A percentile compares a stretch with the other conserved stretches of the same genome.
Conservation (phyloP, 306 rosid species). For the Cyclanthera cordifolia region DNA sequence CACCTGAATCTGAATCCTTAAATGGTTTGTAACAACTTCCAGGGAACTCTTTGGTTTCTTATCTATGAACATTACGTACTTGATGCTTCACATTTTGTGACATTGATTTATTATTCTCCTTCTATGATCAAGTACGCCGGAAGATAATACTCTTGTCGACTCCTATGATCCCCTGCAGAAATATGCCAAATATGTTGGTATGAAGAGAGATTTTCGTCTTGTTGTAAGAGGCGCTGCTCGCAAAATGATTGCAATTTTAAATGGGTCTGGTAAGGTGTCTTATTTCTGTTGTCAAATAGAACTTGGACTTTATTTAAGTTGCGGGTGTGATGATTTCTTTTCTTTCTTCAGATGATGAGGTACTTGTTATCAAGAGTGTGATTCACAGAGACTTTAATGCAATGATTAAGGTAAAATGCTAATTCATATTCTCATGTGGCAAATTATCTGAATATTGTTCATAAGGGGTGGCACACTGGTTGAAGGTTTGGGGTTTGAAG, state of each 20-base stretch:
- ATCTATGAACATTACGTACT: not conserved
- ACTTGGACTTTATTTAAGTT: not conserved
- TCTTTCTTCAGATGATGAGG: constrained; percentile 63
- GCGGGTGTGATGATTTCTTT: constrained; percentile 6
- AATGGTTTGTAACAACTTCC: not conserved
- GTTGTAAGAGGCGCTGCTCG: constrained; percentile 97
- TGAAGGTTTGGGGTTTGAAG: no score
- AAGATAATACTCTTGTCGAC: not conserved
- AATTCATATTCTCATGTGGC: not conserved
- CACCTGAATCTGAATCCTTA: constrained; percentile 5
- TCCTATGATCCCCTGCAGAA: constrained; percentile 35
- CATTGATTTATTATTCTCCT: not conserved
- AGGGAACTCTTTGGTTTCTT: not conserved
- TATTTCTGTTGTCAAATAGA: constrained; percentile 1
- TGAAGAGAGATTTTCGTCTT: constrained; percentile 95
- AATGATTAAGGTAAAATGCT: constrained; percentile 64
- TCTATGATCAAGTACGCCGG: not conserved
- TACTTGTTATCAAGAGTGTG: constrained; percentile 82
- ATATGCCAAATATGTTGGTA: constrained; percentile 88
- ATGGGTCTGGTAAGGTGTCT: constrained; percentile 77
- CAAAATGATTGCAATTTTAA: constrained; percentile 72
- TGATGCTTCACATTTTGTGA: constrained; percentile 8
- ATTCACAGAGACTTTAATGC: constrained; percentile 73
- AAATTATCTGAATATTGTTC: not conserved
- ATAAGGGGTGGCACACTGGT: no score